Conservation (phyloP, 2,329 filamentous ascomycete species). For the Eutypa lata region DNA sequence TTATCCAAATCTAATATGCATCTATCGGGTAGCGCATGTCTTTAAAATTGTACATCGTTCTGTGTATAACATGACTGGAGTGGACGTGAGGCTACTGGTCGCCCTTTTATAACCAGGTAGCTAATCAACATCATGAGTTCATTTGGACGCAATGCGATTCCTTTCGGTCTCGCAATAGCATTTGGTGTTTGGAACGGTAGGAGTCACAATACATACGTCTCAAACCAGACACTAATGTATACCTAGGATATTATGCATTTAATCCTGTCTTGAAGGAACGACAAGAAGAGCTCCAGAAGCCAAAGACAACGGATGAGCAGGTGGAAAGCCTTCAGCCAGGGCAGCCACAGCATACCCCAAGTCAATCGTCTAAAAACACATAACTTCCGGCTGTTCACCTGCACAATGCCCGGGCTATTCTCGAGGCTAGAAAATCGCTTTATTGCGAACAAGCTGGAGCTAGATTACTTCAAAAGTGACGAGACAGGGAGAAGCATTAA, state of each 20-base stretch:
- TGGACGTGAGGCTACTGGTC: too few relatives aligned
- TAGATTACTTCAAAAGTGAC: too few relatives aligned
- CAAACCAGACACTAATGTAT: background rate
- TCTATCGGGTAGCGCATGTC: too few relatives aligned
- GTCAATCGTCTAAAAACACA: background rate
- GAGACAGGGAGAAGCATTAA: too few relatives aligned
- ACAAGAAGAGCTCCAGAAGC: background rate
- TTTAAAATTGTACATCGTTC: too few relatives aligned
- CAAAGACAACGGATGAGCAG: background rate
- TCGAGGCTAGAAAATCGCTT: too few relatives aligned
- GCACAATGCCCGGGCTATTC: too few relatives aligned
- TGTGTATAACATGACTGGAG: too few relatives aligned
- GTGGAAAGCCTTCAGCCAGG: background rate
- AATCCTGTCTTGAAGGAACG: background rate
- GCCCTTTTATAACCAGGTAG: too few relatives aligned
- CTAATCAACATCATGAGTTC: constrained; percentile 17
- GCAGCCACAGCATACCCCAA: background rate
- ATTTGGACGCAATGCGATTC: constrained; percentile 19
- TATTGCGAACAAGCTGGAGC: too few relatives aligned
- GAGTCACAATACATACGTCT: background rate
- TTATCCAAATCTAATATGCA: too few relatives aligned
- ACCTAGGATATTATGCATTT: constrained; percentile 9
- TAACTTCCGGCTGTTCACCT: too few relatives aligned
- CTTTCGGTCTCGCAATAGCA: constrained; percentile 26
- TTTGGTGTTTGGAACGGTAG: constrained; percentile 32